A percentile compares a stretch with the other conserved stretches of the same genome.
These are phyloP conservation scores for Kluyveromyces siamensis DNA, from an alignment of 805 yeast species.

Conservation along the genomic window DNA sequence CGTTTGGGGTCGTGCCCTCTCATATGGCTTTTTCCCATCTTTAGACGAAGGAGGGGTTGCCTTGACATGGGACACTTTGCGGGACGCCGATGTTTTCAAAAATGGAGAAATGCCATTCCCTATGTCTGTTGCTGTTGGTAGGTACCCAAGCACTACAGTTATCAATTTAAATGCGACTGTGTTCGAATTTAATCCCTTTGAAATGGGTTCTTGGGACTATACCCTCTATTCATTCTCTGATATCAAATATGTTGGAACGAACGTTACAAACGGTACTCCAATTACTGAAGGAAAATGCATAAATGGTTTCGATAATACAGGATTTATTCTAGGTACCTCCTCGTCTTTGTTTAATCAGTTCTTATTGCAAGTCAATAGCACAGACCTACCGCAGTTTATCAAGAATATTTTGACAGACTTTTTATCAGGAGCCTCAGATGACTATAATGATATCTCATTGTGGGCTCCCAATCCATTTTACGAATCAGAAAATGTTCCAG, in stretches of 20 bases:
- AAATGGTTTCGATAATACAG: slow-evolving; percentile 71
- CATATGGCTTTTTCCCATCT: slow-evolving; percentile 64
- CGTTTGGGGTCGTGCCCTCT: slow-evolving; percentile 70
- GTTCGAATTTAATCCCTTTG: slow-evolving; percentile 56
- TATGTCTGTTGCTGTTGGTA: slow-evolving; percentile 55
- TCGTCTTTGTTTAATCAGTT: slow-evolving; percentile 72
- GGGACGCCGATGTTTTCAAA: slow-evolving; percentile 52
- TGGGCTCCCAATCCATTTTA: slow-evolving; percentile 68
- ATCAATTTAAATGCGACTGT: slow-evolving; percentile 62
- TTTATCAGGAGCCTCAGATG: slow-evolving; percentile 38
- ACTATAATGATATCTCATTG: slow-evolving; percentile 57
- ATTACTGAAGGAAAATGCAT: slow-evolving; percentile 42
- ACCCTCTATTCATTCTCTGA: slow-evolving; percentile 57
- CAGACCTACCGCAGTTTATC: slow-evolving; percentile 40
- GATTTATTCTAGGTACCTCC: slow-evolving; percentile 75
- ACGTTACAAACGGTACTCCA: slow-evolving; percentile 54
- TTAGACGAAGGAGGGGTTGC: slow-evolving; percentile 56
- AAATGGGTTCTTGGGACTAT: slow-evolving; percentile 87
- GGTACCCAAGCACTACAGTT: slow-evolving; percentile 50
- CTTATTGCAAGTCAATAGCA: slow-evolving; percentile 46
- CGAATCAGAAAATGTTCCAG: slow-evolving; percentile 32
- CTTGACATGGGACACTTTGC: slow-evolving; percentile 48
- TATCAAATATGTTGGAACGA: slow-evolving; percentile 62
- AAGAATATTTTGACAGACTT: slow-evolving; percentile 38
- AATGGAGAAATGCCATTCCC: slow-evolving; percentile 67